Base-by-base conservation (phyloP, 1,284 basidiomycete species). In the Ganoderma lingzhi region DNA sequence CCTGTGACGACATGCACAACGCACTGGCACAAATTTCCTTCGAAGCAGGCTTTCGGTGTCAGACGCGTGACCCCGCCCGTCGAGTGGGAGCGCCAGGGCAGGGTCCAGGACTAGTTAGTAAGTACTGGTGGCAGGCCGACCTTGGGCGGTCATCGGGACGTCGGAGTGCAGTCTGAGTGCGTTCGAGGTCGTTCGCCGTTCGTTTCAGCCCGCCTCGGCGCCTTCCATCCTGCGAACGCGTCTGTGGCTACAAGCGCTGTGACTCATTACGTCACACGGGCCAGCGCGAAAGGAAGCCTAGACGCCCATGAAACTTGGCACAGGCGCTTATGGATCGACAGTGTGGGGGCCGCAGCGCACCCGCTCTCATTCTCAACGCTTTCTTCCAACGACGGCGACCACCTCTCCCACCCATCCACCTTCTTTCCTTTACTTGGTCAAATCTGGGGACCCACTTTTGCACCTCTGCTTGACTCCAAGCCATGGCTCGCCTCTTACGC, bases 401-500 rank as follows among this genome's bases (percentile, higher is more conserved):
- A 37, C 32, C 30, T 19, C 32, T 32, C 15, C 32, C 56, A n/a
- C 35, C 19, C 35, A 6, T 10, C 44, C 42, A 10, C 19, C 32
- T 8, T 60, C 28, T 19, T n/a, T 30, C 44, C 41, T 28, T 23
- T 39, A 41, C 44, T 23, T 42, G 12, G 10, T 12, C 9, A 15
- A 15, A 55, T 58, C 64, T 35, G n/a, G 14, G 30, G 15, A 55
- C 41, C 19, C 30, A 17, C 35, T 44, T 28, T 44, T 14, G 23
- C 23, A 28, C 28, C 23, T 28, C 23, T 39, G 64, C 42, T 45
- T 45, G 41, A 37, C 44, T 41, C 9, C 41, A 35, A 32, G 23
- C 6, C 48, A 71, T 73, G 70, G 53, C 69, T 63, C 62, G 65
- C 62, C 12, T 62, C 17, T 59, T 41, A 56, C 62, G 62, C 65